Evolutionary conservation across 495 filamentous ascomycete genomes (phyloP), one percentile per base, ranked within the genome.

Genomic region (Hypoxylon subgilvum): DNA sequence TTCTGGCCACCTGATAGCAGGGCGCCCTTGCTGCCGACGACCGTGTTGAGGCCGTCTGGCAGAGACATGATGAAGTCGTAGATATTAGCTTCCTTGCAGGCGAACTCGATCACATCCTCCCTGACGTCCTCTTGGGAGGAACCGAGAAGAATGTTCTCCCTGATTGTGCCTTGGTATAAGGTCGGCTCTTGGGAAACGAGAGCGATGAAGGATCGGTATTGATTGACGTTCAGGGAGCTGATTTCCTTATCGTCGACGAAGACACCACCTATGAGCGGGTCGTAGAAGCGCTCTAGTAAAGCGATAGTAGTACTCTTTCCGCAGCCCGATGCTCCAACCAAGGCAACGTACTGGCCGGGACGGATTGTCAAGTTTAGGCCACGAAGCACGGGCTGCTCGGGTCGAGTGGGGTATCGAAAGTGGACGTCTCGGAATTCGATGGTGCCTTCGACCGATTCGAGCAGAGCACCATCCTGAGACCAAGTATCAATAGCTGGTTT

Each of bases 161-260:
- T 80, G 64, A 96, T 87, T 2, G 86, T 90, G 18, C 91, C 91
- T 57, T 92, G 89, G 73, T 93, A 95, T 7, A 96, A 71, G 2
- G 88, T 94, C 10, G 91, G 89, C 60, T 96, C 91, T 66, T 96
- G 91, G 43, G 85, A 88, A 13, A 96, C 91, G 38, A 96, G 84
- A 6, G 90, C 85, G 18, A 96, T 71, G 69, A 86, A 84, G 18
- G 77, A 82, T 31, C 91, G 84, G 71, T 95, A 95, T 14, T 86
- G 81, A 69, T 87, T 90, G 65, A 93, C 75, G 58, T 92, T 89
- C n/a, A 92, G 67, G 25, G 76, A 75, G 18, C 82, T 84, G 56
- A 94, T 90, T 43, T 92, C 86, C 53, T 84, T 81, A 46, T 85
- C 88, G 63, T 94, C 90, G 30, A 92, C 77, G 40, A 80, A 86